Evolutionary conservation across 805 yeast genomes (phyloP).

Genomic region (Metschnikowia dekortorum): DNA sequence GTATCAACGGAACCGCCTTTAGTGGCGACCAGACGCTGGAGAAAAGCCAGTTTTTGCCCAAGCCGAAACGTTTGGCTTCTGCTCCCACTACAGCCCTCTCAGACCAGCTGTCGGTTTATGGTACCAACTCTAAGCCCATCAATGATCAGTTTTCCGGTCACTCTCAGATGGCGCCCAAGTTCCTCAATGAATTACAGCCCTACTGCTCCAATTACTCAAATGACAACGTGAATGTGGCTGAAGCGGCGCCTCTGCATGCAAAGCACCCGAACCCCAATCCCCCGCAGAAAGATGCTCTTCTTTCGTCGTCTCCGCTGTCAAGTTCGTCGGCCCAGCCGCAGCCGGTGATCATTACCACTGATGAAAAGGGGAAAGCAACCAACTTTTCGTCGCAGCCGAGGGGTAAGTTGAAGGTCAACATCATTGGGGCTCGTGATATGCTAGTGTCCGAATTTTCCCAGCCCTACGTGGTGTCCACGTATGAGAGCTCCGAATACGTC

Average conservation of each 20-base stretch:
- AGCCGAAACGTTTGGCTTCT: slow-evolving; percentile 37
- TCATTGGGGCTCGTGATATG: slow-evolving; percentile 74
- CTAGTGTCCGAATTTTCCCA: slow-evolving; percentile 53
- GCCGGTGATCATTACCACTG: slow-evolving; percentile 37
- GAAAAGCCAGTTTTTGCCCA: slow-evolving; percentile 27
- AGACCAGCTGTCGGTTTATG: slow-evolving; percentile 59
- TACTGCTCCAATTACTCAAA: slow-evolving; percentile 16
- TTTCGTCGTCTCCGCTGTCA: slow-evolving; percentile 10
- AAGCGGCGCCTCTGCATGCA: not conserved
- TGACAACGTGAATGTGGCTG: not conserved
- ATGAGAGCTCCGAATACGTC: slow-evolving; percentile 86
- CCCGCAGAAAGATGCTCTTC: not conserved
- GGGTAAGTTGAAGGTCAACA: slow-evolving; percentile 79
- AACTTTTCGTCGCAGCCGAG: slow-evolving; percentile 47
- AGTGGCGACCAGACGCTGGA: not conserved
- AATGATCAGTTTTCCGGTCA: not conserved
- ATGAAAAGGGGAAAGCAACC: slow-evolving; percentile 35
- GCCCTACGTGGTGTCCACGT: slow-evolving; percentile 89
- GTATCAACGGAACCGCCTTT: not conserved
- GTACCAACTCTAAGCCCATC: slow-evolving; percentile 44
- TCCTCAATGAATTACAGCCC: slow-evolving; percentile 17
- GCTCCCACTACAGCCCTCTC: slow-evolving; percentile 70
- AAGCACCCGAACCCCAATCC: not conserved
- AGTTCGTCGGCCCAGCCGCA: slow-evolving; percentile 11
- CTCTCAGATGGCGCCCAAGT: not conserved